Percentiles rank a stretch among this genome's conserved stretches.
phyloP scores from a whole-genome alignment of 208 protist species.

The Acanthamoeba comandoni region DNA sequence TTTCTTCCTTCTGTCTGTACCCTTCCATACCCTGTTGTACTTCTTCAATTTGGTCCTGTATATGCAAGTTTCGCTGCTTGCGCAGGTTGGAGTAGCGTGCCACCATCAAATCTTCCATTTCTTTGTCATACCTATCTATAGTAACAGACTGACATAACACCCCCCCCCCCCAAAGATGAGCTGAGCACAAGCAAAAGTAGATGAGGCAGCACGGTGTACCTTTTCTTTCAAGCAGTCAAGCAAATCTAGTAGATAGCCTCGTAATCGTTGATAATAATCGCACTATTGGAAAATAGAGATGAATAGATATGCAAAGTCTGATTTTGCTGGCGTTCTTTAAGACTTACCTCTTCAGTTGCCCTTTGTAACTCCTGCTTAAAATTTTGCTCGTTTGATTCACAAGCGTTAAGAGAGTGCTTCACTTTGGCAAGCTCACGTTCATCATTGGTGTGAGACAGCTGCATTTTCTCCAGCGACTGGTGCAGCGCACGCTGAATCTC shows the following conservation, averaged over 20 bases:
- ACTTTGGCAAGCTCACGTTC: conserved; percentile 39
- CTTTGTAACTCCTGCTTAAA: conserved; percentile 3
- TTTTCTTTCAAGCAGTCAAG: conserved; percentile 69
- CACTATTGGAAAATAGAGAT: conserved; percentile 6
- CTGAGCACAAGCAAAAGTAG: too few species aligned
- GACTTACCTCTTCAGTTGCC: conserved; percentile 26
- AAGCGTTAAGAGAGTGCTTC: conserved; percentile 11
- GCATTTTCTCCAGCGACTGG: conserved; percentile 38
- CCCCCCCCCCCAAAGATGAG: too few species aligned
- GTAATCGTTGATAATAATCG: conserved; percentile 36
- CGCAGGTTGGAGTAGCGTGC: conserved; percentile 6
- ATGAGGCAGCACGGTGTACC: background rate
- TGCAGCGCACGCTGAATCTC: conserved; percentile 47
- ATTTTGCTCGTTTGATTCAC: background rate
- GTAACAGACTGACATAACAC: background rate
- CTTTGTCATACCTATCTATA: background rate
- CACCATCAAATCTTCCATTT: conserved; percentile 1
- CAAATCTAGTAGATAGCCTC: conserved; percentile 47
- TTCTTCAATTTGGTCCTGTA: conserved; percentile 48
- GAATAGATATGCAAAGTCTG: background rate
- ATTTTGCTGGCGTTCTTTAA: background rate
- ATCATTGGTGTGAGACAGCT: conserved; percentile 4
- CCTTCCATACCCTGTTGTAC: too few species aligned
- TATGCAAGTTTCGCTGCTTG: conserved; percentile 4
- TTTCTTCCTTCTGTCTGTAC: too few species aligned